Conservation (phyloP, 139 green algal species). For the Picochlorum sp. region DNA sequence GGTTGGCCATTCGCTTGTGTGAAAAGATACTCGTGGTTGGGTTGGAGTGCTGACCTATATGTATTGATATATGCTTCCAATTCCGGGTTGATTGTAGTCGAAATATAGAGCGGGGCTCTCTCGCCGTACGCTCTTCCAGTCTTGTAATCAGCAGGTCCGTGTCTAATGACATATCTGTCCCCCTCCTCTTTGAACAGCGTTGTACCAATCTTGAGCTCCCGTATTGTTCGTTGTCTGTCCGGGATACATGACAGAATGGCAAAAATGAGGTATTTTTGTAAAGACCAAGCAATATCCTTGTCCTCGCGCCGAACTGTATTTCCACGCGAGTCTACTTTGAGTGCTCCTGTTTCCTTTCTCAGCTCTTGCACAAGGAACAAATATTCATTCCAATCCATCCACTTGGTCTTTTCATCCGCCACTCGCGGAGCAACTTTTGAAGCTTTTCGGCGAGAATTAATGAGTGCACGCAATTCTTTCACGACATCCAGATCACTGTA, state of each 20-base stretch:
- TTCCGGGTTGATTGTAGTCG: conserved; percentile 44
- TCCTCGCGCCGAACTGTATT: background rate
- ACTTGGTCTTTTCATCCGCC: conserved; percentile 38
- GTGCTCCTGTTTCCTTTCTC: background rate
- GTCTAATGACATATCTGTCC: conserved; percentile 44
- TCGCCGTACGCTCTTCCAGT: conserved; percentile 55
- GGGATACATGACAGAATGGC: conserved; percentile 60
- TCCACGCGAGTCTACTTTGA: background rate
- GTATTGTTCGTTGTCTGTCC: conserved; percentile 61
- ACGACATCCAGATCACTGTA: conserved; percentile 47
- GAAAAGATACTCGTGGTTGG: conserved; percentile 42
- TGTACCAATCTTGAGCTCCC: conserved; percentile 55
- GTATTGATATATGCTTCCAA: conserved; percentile 51
- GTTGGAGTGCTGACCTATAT: conserved; percentile 32
- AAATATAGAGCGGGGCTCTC: conserved; percentile 46
- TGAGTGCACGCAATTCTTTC: conserved; percentile 41
- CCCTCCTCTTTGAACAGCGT: conserved; percentile 52
- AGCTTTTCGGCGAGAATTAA: conserved; percentile 15
- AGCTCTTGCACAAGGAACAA: conserved; percentile 18
- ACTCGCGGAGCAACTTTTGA: conserved; percentile 9
- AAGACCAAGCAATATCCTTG: conserved; percentile 8
- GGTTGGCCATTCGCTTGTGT: conserved; percentile 29
- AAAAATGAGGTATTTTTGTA: conserved; percentile 67
- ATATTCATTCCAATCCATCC: conserved; percentile 61
- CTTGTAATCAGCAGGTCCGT: conserved; percentile 59